Percentiles rank a stretch among this genome's conserved stretches.
phyloP scores from a whole-genome alignment of 768 basidiomycete genomes.

The Kwoniella botswanensis region DNA sequence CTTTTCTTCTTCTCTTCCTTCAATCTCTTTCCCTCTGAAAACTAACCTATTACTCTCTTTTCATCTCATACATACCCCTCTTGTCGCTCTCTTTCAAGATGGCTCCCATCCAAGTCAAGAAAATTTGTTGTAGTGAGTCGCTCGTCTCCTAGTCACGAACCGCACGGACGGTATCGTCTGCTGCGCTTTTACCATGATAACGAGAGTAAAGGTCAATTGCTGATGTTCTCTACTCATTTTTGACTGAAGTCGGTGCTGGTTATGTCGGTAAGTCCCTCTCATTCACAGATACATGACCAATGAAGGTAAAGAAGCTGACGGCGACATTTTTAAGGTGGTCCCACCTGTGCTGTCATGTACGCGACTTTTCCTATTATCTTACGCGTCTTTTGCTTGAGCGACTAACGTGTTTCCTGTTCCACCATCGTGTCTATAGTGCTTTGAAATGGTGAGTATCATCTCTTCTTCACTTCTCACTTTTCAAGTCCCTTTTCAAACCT shows the following conservation, averaged over 20 bases:
- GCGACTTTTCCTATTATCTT: slow-evolving; percentile 16
- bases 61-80: slow-evolving; percentile 6
- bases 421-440: slow-evolving; percentile 60
- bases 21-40: not conserved
- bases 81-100: slow-evolving; percentile 32
- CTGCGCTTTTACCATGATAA: slow-evolving; percentile 2
- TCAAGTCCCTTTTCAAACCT: not conserved
- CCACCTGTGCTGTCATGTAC: slow-evolving; percentile 87
- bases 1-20: not conserved
- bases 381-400: not conserved
- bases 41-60: slow-evolving; percentile 6
- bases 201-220: not conserved
- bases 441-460: slow-evolving; percentile 68
- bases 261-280: slow-evolving; percentile 73
- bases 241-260: slow-evolving; percentile 59
- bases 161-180: not conserved
- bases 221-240: slow-evolving; percentile 9
- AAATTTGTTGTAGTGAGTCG: slow-evolving; percentile 85
- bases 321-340: slow-evolving; percentile 72
- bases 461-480: not conserved
- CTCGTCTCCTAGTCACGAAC: not conserved
- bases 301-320: slow-evolving; percentile 5
- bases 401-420: slow-evolving; percentile 11
- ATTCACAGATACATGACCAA: not conserved
- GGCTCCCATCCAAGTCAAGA: slow-evolving; percentile 67